Evolutionary conservation across 257 asterid genomes (phyloP), one percentile per base, ranked within the genome.

Genomic region (Petunia axillaris): DNA sequence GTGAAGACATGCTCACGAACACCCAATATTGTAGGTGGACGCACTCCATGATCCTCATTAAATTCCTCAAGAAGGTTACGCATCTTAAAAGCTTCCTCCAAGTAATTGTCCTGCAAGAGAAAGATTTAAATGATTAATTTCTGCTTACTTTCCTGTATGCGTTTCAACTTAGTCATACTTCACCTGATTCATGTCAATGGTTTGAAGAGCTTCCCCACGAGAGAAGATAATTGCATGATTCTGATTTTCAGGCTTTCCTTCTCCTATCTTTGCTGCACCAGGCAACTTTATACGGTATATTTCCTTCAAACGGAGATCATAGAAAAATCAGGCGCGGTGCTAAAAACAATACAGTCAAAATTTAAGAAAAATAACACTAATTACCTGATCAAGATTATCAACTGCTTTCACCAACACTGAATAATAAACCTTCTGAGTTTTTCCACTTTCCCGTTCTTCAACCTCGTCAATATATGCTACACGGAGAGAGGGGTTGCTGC

Each of bases 171-270:
- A 75, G 67, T 37, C 57, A 63, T 78, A 57, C 71, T 80, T 89
- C 74, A 95, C 99, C 97, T 95, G 99, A 87, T 96, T 96, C 99
- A 96, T 96, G 86, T 96, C 99, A 81, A 96, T 96, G 82, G 99
- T 93, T 88, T 96, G 99, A 83, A 96, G 93, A 85, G 99, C 98
- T 86, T 96, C 99, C 67, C 99, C 99, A 16, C 99, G 98, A 16
- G 91, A 85, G 79, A 96, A 96, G 63, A 96, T 38, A 40, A 96
- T 94, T 82, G 99, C 99, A 85, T 96, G 99, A 83, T 96, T 96
- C 87, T 96, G 99, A 89, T 96, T 96, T 90, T 96, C 99, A 38
- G 99, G 99, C 83, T 96, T 96, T 79, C 98, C 99, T 89, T 96
- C 99, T 80, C 99, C 99, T 64, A 95, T 81, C 85, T 92, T 96